Percentiles rank a stretch among this genome's conserved stretches.
Evolutionary conservation across 2,329 filamentous ascomycete genomes (phyloP).

Genomic region (Paecilomyces sp.): DNA sequence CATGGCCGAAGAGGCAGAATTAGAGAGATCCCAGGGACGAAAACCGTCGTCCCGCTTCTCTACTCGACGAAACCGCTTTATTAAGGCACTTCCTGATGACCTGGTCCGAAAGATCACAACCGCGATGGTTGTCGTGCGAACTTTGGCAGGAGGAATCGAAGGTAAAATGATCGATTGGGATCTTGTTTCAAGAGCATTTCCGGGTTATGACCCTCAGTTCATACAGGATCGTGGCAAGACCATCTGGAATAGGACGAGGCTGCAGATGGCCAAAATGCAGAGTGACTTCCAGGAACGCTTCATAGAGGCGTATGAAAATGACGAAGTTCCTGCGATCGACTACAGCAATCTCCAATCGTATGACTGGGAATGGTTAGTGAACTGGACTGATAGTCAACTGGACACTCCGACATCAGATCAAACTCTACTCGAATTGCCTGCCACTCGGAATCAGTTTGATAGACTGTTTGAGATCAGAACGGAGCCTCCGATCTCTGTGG

Average conservation of each 20-base stretch:
- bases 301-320: constrained; percentile 37
- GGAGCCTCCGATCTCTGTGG: constrained; percentile 19
- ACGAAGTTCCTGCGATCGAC: constrained; percentile 37
- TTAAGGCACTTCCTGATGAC: constrained; percentile 16
- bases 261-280: constrained; percentile 38
- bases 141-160: constrained; percentile 38
- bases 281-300: constrained; percentile 41
- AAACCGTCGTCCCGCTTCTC: constrained; percentile 1
- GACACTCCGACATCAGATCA: constrained; percentile 28
- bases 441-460: constrained; percentile 35
- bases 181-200: constrained; percentile 36
- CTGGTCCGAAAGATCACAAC: constrained; percentile 30
- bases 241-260: constrained; percentile 28
- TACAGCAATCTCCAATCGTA: constrained; percentile 37
- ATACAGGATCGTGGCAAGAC: constrained; percentile 32
- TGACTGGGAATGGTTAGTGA: constrained; percentile 40
- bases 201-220: constrained; percentile 28
- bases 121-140: constrained; percentile 38
- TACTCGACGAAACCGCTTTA: constrained; percentile 15
- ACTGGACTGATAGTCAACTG: constrained; percentile 39
- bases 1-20: constrained; percentile 5
- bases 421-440: constrained; percentile 36
- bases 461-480: constrained; percentile 34
- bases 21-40: constrained; percentile 7
- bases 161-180: constrained; percentile 38